phyloP scores from a whole-genome alignment of 1,284 basidiomycete species.

The Wallemia ichthyophaga region DNA sequence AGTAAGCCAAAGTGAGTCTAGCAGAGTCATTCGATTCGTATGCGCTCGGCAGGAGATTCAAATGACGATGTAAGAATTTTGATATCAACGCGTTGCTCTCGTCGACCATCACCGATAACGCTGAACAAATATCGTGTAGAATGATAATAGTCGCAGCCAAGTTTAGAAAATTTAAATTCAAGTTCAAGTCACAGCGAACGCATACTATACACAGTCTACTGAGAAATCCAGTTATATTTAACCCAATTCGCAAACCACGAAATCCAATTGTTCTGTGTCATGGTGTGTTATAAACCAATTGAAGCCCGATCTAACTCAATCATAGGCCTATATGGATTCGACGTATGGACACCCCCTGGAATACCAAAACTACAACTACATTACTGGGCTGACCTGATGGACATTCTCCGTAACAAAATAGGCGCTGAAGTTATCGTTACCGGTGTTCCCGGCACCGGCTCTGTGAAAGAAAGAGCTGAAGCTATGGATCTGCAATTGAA shows the following conservation, averaged over 20 bases:
- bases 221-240: background rate
- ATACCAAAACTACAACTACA: conserved; percentile 58
- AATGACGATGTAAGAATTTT: background rate
- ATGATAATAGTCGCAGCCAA: too few species aligned
- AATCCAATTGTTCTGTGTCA: conserved; percentile 84
- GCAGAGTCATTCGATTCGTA: background rate
- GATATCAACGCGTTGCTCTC: background rate
- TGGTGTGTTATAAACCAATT: conserved; percentile 23
- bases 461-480: conserved; percentile 52
- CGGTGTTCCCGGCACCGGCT: conserved; percentile 76
- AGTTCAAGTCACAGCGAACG: too few species aligned
- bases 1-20: background rate
- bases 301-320: background rate
- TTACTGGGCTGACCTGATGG: conserved; percentile 78
- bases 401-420: conserved; percentile 46
- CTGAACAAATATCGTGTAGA: too few species aligned
- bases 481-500: conserved; percentile 45
- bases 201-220: background rate
- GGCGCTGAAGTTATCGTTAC: conserved; percentile 87
- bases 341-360: conserved; percentile 42
- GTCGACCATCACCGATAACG: too few species aligned
- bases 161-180: too few species aligned
- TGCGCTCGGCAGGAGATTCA: background rate
- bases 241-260: conserved; percentile 39
- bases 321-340: conserved; percentile 81